Base-by-base conservation (phyloP, 805 yeast species). In the Hanseniaspora occidentalis region DNA sequence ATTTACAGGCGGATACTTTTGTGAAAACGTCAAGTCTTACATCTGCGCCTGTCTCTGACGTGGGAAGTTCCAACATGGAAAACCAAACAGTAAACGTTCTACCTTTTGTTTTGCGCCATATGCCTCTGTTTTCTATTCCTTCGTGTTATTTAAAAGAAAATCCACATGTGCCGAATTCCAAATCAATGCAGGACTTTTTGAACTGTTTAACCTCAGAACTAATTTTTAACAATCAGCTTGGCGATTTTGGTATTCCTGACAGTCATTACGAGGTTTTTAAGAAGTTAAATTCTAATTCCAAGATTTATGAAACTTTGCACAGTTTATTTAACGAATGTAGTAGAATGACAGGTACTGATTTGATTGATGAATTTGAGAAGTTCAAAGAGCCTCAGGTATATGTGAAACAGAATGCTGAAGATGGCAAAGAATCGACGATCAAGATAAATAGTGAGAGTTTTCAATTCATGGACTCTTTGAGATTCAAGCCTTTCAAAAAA, bases 121-220 rank as follows among this genome's bases (percentile, higher is more conserved):
- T 79, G 43, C 78, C 84, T 16, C 63, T 78, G 0, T 64, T 69
- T 35, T 70, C 82, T 0, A 74, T 82, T 9, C 89, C 94, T 0
- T 62, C 66, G 33, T 29, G 5, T 14, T 29, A 29, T 14, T 29
- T 29, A 16, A 18, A n/a, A 4, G 23, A 18, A 8, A 33, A 33
- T 11, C 36, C 36, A 3, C 10, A 11, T 33, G 16, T 33, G 9
- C 23, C 36, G 8, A 18, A 33, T 23, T 18, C 36, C 6, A 9
- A 11, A 3, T 16, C 33, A 23, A 18, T 25, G 9, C 25, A 37
- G 6, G 14, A 33, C 7, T 41, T 41, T 27, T 23, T 41, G 16
- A 27, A 41, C 11, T 11, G 36, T 18, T 37, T 37, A 26, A 36
- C 38, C 16, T 37, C 26, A 19, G 44, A 41, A 19, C 9, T 41